Base-by-base conservation (phyloP, 306 rosid species). In the Castanea crenata region DNA sequence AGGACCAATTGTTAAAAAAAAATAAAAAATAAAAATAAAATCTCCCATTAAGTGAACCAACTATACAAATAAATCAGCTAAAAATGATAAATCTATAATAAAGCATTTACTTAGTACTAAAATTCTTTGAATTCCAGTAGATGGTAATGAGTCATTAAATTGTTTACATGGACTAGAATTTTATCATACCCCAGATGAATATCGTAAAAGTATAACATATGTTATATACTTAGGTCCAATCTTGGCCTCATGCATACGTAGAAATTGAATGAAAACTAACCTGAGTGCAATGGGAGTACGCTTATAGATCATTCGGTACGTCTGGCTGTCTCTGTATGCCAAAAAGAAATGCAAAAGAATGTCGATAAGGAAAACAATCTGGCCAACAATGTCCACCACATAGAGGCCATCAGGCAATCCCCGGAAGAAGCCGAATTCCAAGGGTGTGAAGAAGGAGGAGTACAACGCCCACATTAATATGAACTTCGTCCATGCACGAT, bases 361-460 rank as follows among this genome's bases (percentile, higher is more conserved):
- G 88, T 95, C 99, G 4, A 93, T 14, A 29, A 95, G 92, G 79
- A 95, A 95, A 69, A 91, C 97, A 21, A 93, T 3, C 57, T 95
- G 99, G 44, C 98, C 98, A 41, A 85, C 87, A 77, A 91, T 85
- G 86, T 95, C 99, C 52, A 95, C 82, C 44, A 91, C 67, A 38
- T 89, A 95, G 62, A 95, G 91, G 80, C 90, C 81, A 21, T 21
- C 21, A 0, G 89, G 86, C 3, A 95, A 77, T 46, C 99, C 99
- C 74, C 99, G 87, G 78, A 91, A 93, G 71, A 95, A 95, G 32
- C 93, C 99, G 35, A 95, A 93, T 84, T 95, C 99, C 93, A 95
- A 67, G 58, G 99, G 99, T 19, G 99, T 95, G 89, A 95, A 95
- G 92, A 93, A 91, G 54, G 99, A 95, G 25, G 99, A 95, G 84